Evolutionary conservation across 768 basidiomycete genomes (phyloP), one percentile per base, ranked within the genome.

Genomic region (Zangia roseola): DNA sequence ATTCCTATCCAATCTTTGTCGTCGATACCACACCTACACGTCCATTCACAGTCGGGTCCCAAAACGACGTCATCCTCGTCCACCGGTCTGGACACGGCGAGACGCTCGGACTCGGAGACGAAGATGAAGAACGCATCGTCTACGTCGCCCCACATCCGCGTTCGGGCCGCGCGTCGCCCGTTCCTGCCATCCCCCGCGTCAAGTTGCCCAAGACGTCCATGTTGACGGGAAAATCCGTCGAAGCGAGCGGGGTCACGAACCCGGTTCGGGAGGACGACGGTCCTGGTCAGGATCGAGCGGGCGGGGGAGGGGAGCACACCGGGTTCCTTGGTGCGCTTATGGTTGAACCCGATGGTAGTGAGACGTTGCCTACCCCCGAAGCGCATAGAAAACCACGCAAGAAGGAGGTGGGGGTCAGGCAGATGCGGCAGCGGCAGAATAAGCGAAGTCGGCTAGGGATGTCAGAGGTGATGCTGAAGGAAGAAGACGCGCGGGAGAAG

Each of bases 81-180:
- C 59, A 67, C 47, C 52, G 59, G 10, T 26, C 49, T 3, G 59
- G 55, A 1, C 47, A 53, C 10, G 58, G 52, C 0, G 47, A 45
- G 28, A 52, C 31, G 1, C 50, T 56, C 21, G 67, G 59, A 1
- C 50, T 56, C 21, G 67, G 59, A 1, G 67, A 60, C 21, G 40
- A 45, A 24, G 53, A 62, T 3, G 53, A 63, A 17, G 88, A 91
- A 47, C 61, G 79, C 5, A 89, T 91, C 46, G 87, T 91, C 10
- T 90, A 90, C 58, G 83, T 82, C 21, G 86, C 87, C 0, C 88
- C 88, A 0, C 79, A 86, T 58, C 88, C 87, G 5, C 79, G 84
- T 1, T 57, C 57, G 4, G 43, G 45, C 4, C 45, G 50, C 20
- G 38, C 26, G 23, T 53, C 63, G 5, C 61, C 61, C 37, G 2